Conservation (phyloP, 805 yeast species). For the Hagleromyces aurorensis region DNA sequence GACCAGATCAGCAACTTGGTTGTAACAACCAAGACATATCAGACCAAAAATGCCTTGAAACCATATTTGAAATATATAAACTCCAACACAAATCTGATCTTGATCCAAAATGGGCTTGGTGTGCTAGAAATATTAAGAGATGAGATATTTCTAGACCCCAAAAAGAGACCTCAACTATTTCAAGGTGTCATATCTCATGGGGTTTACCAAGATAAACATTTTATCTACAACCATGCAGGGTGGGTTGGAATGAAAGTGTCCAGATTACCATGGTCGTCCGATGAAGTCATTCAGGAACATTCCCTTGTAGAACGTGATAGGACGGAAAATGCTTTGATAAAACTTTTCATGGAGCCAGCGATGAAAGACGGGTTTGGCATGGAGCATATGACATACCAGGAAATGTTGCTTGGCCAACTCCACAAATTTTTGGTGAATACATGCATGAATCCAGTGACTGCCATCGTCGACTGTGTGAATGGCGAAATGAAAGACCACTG, state of each 20-base stretch:
- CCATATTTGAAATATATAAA: constrained; percentile 46
- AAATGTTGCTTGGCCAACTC: constrained; percentile 51
- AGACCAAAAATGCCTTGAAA: constrained; percentile 54
- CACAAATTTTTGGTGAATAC: constrained; percentile 74
- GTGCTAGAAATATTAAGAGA: constrained; percentile 49
- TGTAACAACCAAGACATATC: constrained; percentile 74
- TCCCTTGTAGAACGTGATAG: constrained; percentile 9
- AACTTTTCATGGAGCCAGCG: constrained; percentile 19
- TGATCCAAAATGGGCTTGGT: constrained; percentile 90
- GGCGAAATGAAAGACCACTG: constrained; percentile 60
- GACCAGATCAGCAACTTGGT: constrained; percentile 47
- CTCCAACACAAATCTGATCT: constrained; percentile 49
- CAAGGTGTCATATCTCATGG: constrained; percentile 86
- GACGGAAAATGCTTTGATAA: constrained; percentile 22
- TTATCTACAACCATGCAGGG: constrained; percentile 60
- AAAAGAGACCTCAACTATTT: constrained; percentile 49
- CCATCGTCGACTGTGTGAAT: constrained; percentile 67
- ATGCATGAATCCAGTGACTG: constrained; percentile 78
- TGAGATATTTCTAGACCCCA: constrained; percentile 44
- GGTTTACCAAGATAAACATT: constrained; percentile 45
- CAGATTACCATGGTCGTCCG: constrained; percentile 38
- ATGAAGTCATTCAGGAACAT: constrained; percentile 16
- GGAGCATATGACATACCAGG: constrained; percentile 35
- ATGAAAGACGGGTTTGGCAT: constrained; percentile 26
- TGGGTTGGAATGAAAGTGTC: constrained; percentile 55